These are phyloP conservation scores for Cercospora citrullina DNA, from an alignment of 2,329 filamentous ascomycete species.

Conservation along the genomic window DNA sequence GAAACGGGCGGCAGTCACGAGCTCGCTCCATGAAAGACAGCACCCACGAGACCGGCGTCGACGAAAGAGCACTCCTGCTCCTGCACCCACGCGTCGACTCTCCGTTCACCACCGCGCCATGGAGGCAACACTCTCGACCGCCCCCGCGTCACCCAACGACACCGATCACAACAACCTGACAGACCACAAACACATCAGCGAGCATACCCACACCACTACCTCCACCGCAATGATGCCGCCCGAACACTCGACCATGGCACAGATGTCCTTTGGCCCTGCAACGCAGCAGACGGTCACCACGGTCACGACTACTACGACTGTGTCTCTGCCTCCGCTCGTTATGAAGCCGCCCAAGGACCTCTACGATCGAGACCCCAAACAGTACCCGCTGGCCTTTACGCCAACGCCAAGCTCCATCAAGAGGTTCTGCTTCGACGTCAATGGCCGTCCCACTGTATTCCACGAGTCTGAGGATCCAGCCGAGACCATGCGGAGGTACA, in stretches of 20 bases:
- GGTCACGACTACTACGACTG: slow-evolving; percentile 85
- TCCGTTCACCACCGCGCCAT: neutral
- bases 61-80: neutral
- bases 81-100: slow-evolving; percentile 9
- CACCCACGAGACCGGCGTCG: slow-evolving; percentile 2
- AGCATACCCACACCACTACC: slow-evolving; percentile 23
- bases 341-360: slow-evolving; percentile 72
- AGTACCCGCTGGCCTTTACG: slow-evolving; percentile 82
- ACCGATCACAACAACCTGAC: slow-evolving; percentile 22
- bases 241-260: slow-evolving; percentile 51
- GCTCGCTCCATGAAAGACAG: slow-evolving; percentile 1
- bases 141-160: slow-evolving; percentile 37
- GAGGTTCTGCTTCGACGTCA: slow-evolving; percentile 72
- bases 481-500: slow-evolving; percentile 51
- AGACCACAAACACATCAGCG: slow-evolving; percentile 16
- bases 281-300: slow-evolving; percentile 72
- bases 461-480: slow-evolving; percentile 61
- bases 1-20: neutral
- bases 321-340: slow-evolving; percentile 78
- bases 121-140: slow-evolving; percentile 36
- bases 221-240: slow-evolving; percentile 30
- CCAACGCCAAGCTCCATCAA: slow-evolving; percentile 78
- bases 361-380: slow-evolving; percentile 75
- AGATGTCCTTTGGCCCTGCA: slow-evolving; percentile 62
- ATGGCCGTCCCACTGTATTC: slow-evolving; percentile 61